phyloP scores from a whole-genome alignment of 2,329 filamentous ascomycete species.

The Ophiostoma tasmaniense region DNA sequence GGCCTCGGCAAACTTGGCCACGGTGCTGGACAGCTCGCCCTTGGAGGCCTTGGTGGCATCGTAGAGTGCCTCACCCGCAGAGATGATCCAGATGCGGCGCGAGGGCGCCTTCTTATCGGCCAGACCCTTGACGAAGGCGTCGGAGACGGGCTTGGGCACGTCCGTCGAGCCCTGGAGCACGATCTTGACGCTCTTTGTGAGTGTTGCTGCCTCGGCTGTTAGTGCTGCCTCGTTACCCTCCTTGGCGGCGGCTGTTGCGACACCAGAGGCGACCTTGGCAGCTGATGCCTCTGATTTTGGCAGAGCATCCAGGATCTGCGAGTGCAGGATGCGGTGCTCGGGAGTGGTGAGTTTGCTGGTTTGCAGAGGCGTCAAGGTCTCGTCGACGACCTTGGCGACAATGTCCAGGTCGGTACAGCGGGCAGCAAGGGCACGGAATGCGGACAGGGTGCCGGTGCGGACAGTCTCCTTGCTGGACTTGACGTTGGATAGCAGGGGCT shows the following conservation, averaged over 20 bases:
- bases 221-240: slow-evolving; percentile 84
- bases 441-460: slow-evolving; percentile 63
- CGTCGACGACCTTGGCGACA: slow-evolving; percentile 62
- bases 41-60: slow-evolving; percentile 29
- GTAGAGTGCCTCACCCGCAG: slow-evolving; percentile 63
- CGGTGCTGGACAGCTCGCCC: slow-evolving; percentile 39
- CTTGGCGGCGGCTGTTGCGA: slow-evolving; percentile 64
- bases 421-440: slow-evolving; percentile 62
- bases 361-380: slow-evolving; percentile 72
- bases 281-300: slow-evolving; percentile 50
- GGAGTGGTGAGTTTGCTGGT: slow-evolving; percentile 72
- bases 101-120: slow-evolving; percentile 74
- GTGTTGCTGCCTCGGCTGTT: slow-evolving; percentile 61
- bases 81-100: slow-evolving; percentile 72
- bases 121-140: slow-evolving; percentile 71
- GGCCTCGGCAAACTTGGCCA: slow-evolving; percentile 44
- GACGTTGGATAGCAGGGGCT: slow-evolving; percentile 79
- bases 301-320: slow-evolving; percentile 66
- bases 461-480: slow-evolving; percentile 81
- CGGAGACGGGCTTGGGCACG: slow-evolving; percentile 57
- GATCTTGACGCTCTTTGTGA: slow-evolving; percentile 57
- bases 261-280: slow-evolving; percentile 54
- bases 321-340: slow-evolving; percentile 76
- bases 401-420: slow-evolving; percentile 49
- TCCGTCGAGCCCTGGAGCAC: slow-evolving; percentile 53